Percentiles rank a stretch among this genome's conserved stretches.
phyloP scores from a whole-genome alignment of 2,329 filamentous ascomycete genomes.

The Trichoderma cornu-damae region DNA sequence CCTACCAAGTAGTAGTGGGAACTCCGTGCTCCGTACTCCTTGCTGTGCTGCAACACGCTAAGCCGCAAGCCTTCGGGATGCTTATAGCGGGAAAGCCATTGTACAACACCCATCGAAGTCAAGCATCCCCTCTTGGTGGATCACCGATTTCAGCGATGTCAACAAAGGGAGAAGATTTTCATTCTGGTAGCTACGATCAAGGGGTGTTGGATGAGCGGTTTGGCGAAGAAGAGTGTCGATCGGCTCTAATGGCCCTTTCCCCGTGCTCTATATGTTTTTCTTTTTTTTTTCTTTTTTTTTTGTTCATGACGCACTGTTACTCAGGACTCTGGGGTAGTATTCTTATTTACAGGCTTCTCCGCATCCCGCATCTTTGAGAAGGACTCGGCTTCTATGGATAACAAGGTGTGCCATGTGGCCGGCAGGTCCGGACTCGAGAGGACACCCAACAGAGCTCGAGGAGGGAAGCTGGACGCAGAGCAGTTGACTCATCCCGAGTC shows the following conservation, averaged over 20 bases:
- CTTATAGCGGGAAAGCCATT: neutral
- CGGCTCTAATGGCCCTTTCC: neutral
- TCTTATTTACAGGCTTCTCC: neutral
- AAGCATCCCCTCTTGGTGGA: too few species aligned
- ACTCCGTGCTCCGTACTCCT: neutral
- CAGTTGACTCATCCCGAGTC: neutral
- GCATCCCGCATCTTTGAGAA: neutral
- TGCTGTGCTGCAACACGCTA: neutral
- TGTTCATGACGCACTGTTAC: too few species aligned
- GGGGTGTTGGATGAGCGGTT: too few species aligned
- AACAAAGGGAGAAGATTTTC: too few species aligned
- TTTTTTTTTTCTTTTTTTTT: neutral
- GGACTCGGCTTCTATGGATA: neutral
- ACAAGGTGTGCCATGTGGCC: neutral
- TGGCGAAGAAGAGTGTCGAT: neutral
- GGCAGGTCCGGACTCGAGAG: neutral
- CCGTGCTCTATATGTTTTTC: too few species aligned
- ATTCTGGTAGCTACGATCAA: too few species aligned
- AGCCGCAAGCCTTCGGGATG: neutral
- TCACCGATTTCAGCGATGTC: neutral
- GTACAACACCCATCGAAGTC: too few species aligned
- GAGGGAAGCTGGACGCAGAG: neutral
- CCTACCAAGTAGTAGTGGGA: neutral
- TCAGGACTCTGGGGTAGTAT: neutral
- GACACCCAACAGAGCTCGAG: neutral